These are phyloP conservation scores for Cavenderia fasciculata DNA, from an alignment of 78 protist genomes.

Conservation along the genomic window DNA sequence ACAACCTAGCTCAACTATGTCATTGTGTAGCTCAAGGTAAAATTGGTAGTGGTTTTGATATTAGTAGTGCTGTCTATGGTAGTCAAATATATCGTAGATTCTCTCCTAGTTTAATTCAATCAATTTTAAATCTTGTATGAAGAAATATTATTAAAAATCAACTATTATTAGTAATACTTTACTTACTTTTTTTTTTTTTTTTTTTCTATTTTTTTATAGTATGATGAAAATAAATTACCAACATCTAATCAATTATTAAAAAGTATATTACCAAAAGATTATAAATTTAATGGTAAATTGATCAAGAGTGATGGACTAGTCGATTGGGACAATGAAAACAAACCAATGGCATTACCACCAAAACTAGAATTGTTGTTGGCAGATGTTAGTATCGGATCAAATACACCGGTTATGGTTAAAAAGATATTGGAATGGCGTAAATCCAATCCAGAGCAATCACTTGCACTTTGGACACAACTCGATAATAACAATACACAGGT, in stretches of 20 bases:
- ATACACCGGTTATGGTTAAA: slow-evolving; percentile 87
- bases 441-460: background rate
- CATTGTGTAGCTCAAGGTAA: slow-evolving; percentile 93
- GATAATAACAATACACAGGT: slow-evolving; percentile 15
- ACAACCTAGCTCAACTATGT: slow-evolving; percentile 85
- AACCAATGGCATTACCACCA: slow-evolving; percentile 75
- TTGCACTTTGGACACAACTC: slow-evolving; percentile 31
- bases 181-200: background rate
- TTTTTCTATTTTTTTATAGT: background rate
- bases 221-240: slow-evolving; percentile 3
- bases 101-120: slow-evolving; percentile 74
- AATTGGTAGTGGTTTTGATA: slow-evolving; percentile 93
- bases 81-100: slow-evolving; percentile 83
- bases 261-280: background rate
- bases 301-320: too few relatives aligned
- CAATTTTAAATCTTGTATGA: background rate
- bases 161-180: background rate
- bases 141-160: too few relatives aligned
- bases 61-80: slow-evolving; percentile 87
- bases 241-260: background rate
- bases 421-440: slow-evolving; percentile 84
- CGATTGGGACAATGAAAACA: slow-evolving; percentile 77
- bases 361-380: slow-evolving; percentile 80
- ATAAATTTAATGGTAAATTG: too few relatives aligned
- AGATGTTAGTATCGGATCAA: slow-evolving; percentile 82